phyloP scores from a whole-genome alignment of 805 yeast genomes.

The Ogataea ganodermae region DNA sequence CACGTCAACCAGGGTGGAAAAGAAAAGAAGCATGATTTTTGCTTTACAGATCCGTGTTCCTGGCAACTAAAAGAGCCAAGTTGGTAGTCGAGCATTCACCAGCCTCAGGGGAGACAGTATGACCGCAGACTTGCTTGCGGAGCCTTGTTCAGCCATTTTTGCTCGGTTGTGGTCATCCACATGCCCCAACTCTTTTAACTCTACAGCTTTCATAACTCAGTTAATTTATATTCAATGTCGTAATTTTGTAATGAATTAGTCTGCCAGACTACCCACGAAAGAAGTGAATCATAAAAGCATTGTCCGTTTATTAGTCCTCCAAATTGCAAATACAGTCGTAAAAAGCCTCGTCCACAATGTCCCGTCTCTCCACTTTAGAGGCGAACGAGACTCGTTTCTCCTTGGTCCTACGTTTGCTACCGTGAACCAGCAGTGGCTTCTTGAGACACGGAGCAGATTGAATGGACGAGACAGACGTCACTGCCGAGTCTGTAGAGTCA shows the following conservation, averaged over 20 bases:
- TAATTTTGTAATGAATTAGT: neutral
- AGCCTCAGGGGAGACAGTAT: too few species aligned
- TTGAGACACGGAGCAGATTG: conserved; percentile 3
- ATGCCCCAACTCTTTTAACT: too few species aligned
- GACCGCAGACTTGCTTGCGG: too few species aligned
- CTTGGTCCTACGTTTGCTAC: conserved; percentile 10
- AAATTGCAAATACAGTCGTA: conserved; percentile 38
- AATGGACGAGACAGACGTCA: conserved; percentile 6
- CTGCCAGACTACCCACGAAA: neutral
- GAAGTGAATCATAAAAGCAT: conserved; percentile 1
- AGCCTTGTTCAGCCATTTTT: too few species aligned
- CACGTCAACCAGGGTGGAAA: neutral
- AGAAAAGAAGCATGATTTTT: neutral
- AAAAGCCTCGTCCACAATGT: conserved; percentile 44
- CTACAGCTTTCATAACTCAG: too few species aligned
- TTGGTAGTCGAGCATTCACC: too few species aligned
- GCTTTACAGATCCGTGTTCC: too few species aligned
- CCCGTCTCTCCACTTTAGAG: conserved; percentile 45
- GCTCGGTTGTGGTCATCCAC: too few species aligned
- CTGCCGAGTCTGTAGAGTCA: conserved; percentile 10
- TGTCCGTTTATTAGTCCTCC: neutral
- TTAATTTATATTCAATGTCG: too few species aligned
- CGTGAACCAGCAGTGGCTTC: conserved; percentile 14
- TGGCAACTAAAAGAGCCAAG: too few species aligned
- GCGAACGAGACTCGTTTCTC: conserved; percentile 43